Percentiles rank a stretch among this genome's conserved stretches.
These are phyloP conservation scores for Coemansia sp. DNA, from an alignment of 192 early-diverging fungal genomes.

Conservation along the genomic window DNA sequence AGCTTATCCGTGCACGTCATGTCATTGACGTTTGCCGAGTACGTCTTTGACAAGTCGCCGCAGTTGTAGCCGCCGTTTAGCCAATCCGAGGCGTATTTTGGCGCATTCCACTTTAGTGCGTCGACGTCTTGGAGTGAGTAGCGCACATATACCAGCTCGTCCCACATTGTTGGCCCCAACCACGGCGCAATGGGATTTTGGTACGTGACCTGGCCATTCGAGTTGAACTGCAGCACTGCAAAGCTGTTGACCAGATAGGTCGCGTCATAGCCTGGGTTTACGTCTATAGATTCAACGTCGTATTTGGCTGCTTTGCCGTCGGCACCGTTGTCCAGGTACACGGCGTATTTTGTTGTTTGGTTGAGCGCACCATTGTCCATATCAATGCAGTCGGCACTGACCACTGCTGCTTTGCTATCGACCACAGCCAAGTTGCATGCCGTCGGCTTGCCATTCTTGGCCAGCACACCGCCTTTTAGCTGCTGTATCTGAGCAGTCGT, in stretches of 20 bases:
- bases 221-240: slow-evolving; percentile 6
- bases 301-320: slow-evolving; percentile 2
- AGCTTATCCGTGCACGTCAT: background rate
- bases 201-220: background rate
- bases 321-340: slow-evolving; percentile 6
- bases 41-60: background rate
- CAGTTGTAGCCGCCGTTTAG: background rate
- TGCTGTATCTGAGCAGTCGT: background rate
- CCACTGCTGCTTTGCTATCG: slow-evolving; percentile 10
- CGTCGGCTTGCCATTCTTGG: slow-evolving; percentile 18
- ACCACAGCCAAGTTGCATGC: slow-evolving; percentile 21
- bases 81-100: background rate
- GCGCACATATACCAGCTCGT: background rate
- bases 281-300: background rate
- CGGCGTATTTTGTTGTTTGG: slow-evolving; percentile 6
- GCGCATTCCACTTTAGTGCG: background rate
- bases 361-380: slow-evolving; percentile 3
- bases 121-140: background rate
- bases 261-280: slow-evolving; percentile 5
- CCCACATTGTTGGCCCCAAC: background rate
- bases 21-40: background rate
- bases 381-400: slow-evolving; percentile 10
- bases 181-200: background rate
- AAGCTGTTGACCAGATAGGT: slow-evolving; percentile 4
- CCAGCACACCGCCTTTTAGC: slow-evolving; percentile 16